Percentiles rank a stretch among this genome's conserved stretches.
Conservation (phyloP, 768 basidiomycete genomes). For the Favolaschia claudopus region DNA sequence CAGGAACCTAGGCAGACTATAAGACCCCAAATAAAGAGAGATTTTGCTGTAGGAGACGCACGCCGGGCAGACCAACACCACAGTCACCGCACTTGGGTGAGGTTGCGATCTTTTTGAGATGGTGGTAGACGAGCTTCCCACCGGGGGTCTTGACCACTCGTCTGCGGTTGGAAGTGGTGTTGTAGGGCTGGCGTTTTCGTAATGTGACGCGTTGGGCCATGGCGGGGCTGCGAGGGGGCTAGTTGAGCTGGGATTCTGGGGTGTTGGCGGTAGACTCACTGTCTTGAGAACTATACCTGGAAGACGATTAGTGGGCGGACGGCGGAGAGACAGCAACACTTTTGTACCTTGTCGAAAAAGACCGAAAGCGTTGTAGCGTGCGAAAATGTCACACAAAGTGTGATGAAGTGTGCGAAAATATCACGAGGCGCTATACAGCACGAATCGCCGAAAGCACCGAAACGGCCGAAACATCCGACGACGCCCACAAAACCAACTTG, state of each 20-base stretch:
- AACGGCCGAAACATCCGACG: too few species aligned
- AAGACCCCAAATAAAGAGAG: not conserved
- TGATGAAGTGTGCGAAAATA: too few species aligned
- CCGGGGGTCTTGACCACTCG: constrained; percentile 98
- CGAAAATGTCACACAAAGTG: too few species aligned
- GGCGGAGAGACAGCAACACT: not conserved
- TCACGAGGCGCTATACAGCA: too few species aligned
- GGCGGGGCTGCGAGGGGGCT: constrained; percentile 21
- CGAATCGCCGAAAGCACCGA: too few species aligned
- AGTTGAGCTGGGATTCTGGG: not conserved
- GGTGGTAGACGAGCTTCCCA: constrained; percentile 97
- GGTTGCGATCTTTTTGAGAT: constrained; percentile 92
- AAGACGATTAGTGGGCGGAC: not conserved
- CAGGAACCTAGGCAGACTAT: constrained; percentile 71
- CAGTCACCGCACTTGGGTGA: constrained; percentile 99
- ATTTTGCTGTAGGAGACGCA: constrained; percentile 51
- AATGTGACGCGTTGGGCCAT: constrained; percentile 99
- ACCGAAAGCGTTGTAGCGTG: too few species aligned
- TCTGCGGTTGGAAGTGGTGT: constrained; percentile 96
- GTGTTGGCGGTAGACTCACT: constrained; percentile 2
- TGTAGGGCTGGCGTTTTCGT: constrained; percentile 97
- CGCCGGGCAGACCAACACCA: constrained; percentile 91
- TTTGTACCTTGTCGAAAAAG: not conserved
- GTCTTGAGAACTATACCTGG: constrained; percentile 15
- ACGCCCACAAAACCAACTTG: too few species aligned